phyloP scores from a whole-genome alignment of 2,329 filamentous ascomycete species.

The Paraphoma chrysanthemicola region DNA sequence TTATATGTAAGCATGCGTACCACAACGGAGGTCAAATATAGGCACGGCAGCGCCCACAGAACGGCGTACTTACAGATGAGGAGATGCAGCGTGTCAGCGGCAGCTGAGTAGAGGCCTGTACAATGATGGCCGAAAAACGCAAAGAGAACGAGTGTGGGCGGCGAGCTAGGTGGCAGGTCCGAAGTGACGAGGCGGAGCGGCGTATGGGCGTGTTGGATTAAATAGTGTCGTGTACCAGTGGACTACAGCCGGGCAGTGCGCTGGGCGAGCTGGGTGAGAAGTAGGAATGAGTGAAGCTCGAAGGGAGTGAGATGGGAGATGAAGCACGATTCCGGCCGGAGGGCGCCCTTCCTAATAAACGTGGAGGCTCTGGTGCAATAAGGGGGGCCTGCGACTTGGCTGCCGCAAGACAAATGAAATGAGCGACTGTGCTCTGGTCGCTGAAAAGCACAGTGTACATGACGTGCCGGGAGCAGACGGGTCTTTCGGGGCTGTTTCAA shows the following conservation, averaged over 20 bases:
- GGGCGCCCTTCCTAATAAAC: slow-evolving; percentile 39
- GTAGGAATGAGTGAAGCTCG: slow-evolving; percentile 33
- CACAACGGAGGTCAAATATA: slow-evolving; percentile 17
- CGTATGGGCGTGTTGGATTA: slow-evolving; percentile 24
- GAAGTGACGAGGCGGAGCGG: slow-evolving; percentile 9
- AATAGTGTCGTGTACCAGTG: slow-evolving; percentile 38
- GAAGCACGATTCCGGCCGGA: slow-evolving; percentile 25
- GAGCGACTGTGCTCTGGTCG: slow-evolving; percentile 43
- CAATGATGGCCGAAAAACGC: slow-evolving; percentile 8
- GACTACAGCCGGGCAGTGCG: slow-evolving; percentile 40
- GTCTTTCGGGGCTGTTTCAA: slow-evolving; percentile 48
- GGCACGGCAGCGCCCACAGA: slow-evolving; percentile 9
- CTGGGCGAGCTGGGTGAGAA: slow-evolving; percentile 13
- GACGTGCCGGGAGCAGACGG: slow-evolving; percentile 49
- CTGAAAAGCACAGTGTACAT: slow-evolving; percentile 47
- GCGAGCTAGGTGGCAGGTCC: slow-evolving; percentile 10
- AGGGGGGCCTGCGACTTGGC: slow-evolving; percentile 44
- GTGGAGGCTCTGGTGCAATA: slow-evolving; percentile 22
- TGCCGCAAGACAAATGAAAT: slow-evolving; percentile 50
- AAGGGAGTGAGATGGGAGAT: slow-evolving; percentile 30
- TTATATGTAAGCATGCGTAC: slow-evolving; percentile 41
- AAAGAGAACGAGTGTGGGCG: slow-evolving; percentile 26
- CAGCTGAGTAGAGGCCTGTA: slow-evolving; percentile 31
- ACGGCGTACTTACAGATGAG: slow-evolving; percentile 27
- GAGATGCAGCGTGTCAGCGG: slow-evolving; percentile 24